Evolutionary conservation across 73 alveolate species (phyloP).

Genomic region (Tetrahymena borealis): DNA sequence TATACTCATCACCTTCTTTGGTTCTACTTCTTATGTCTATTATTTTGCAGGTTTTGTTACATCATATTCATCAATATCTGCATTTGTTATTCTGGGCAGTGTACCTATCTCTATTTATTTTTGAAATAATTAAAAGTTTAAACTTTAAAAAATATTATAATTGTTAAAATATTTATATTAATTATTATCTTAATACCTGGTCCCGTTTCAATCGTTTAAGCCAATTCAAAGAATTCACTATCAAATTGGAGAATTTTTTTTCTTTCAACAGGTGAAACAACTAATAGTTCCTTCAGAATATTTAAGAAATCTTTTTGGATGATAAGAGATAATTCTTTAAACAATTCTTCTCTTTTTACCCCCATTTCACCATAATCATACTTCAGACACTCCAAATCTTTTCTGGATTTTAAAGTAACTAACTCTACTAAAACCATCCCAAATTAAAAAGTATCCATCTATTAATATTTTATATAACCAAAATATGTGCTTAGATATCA

Average conservation of each 20-base stretch:
- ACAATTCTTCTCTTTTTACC: background rate
- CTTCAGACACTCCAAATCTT: background rate
- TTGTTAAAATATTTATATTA: too few relatives aligned
- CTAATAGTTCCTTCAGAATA: background rate
- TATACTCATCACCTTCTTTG: too few relatives aligned
- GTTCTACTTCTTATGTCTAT: too few relatives aligned
- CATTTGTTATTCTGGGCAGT: too few relatives aligned
- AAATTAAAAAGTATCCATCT: background rate
- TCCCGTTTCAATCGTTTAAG: background rate
- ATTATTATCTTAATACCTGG: background rate
- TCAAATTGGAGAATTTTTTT: background rate
- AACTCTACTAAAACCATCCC: background rate
- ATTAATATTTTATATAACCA: background rate
- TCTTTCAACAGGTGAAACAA: background rate
- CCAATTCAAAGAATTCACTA: background rate
- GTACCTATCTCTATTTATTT: too few relatives aligned
- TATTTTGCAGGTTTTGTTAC: too few relatives aligned
- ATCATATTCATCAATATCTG: too few relatives aligned
- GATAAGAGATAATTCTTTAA: background rate
- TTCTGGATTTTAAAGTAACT: background rate
- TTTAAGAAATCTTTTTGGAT: background rate
- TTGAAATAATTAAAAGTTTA: too few relatives aligned
- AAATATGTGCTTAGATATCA: background rate
- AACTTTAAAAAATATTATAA: too few relatives aligned
- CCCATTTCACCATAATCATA: background rate